A percentile compares a stretch with the other conserved stretches of the same genome.
These are phyloP conservation scores for Colletotrichum caudatum DNA, from an alignment of 2,329 filamentous ascomycete genomes.

Conservation along the genomic window DNA sequence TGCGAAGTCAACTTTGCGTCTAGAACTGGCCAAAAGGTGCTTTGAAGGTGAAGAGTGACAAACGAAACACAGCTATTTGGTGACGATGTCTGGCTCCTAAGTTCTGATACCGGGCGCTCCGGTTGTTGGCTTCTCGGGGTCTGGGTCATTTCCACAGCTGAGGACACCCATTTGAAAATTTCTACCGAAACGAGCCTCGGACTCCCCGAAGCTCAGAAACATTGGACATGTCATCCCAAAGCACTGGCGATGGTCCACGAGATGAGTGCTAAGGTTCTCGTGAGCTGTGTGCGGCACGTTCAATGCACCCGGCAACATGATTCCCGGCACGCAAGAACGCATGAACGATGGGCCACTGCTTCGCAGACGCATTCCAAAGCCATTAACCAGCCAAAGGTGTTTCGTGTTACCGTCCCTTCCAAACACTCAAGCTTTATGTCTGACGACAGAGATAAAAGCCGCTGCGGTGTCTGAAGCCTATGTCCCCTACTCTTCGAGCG, in stretches of 20 bases:
- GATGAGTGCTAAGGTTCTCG: too few species aligned
- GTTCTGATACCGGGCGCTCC: too few species aligned
- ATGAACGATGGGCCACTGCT: not conserved
- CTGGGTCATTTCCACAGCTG: not conserved
- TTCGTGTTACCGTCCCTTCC: too few species aligned
- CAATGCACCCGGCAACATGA: too few species aligned
- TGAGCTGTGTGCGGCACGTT: too few species aligned
- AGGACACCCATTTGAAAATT: not conserved
- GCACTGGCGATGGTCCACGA: not conserved
- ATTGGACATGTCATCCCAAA: not conserved
- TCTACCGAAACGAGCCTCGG: not conserved
- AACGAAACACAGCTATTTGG: not conserved
- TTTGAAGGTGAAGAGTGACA: not conserved
- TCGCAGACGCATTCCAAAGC: not conserved
- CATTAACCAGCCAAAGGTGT: not conserved
- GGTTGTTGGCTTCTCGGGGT: not conserved
- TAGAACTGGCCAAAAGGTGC: not conserved
- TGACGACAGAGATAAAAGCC: not conserved
- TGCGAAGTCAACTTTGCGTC: not conserved
- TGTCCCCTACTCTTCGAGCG: not conserved
- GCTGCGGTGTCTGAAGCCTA: not conserved
- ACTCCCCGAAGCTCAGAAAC: not conserved
- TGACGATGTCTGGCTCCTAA: not conserved
- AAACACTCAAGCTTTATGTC: not conserved
- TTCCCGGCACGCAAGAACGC: not conserved